Base-by-base conservation (phyloP, 2,329 filamentous ascomycete genomes). In the Aaosphaeria pasadenensis region DNA sequence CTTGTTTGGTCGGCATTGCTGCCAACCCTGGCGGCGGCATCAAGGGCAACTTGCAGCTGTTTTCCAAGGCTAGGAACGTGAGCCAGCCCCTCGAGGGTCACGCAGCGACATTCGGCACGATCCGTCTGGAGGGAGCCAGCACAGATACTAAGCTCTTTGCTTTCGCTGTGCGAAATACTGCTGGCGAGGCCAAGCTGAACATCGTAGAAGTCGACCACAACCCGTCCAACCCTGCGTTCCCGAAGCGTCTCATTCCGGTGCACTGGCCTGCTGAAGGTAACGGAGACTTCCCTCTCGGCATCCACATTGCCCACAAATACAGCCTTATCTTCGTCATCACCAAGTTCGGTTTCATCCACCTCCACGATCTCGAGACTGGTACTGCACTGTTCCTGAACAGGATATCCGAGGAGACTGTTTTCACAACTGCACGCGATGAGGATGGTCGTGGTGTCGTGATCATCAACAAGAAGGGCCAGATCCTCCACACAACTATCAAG, bases 351-450 rank as follows among this genome's bases (percentile, higher is more conserved):
- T 99, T 97, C 75, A 97, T 99, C 63, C 94, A 99, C 74, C 83
- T 99, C 28, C 97, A 99, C 75, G 95, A 99, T 66, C 84, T 99
- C 48, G 95, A 99, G 77, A 94, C 89, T 6, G 95, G 89, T 49
- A 88, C 88, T 9, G 95, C 90, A 70, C 94, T 99, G 69, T 99
- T 96, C 82, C 95, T 99, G 91, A 99, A 99, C 80, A 88, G 95
- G 62, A 99, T 99, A 65, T 99, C 94, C 32, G 96, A 91, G 77
- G 94, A 99, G 70, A 99, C 94, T 29, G 97, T 99, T 70, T 99
- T 99, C 77, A 95, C 92, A 29, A 96, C 91, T 17, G 87, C 89
- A 42, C 77, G 86, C 33, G 94, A 99, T 69, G 81, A 82, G 46
- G 86, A 91, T 24, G 95, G 90, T 13, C 84, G 87, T 41, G 95